A percentile compares a stretch with the other conserved stretches of the same genome.
phyloP scores from a whole-genome alignment of 352 stramenopile species.

The Phytophthora vignae region DNA sequence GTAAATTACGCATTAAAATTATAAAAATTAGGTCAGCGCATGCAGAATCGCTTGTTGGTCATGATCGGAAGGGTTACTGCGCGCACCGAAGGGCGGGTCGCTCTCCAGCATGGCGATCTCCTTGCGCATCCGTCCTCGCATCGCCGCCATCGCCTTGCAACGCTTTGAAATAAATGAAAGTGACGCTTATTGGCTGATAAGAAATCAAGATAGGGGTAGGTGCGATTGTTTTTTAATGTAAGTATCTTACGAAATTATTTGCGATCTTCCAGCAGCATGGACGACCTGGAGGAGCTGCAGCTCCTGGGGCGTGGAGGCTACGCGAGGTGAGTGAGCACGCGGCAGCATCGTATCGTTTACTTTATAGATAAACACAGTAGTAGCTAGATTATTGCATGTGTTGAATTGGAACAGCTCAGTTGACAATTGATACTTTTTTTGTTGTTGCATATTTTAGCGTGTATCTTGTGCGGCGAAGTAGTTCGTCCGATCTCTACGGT shows the following conservation, averaged over 20 bases:
- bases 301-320: conserved; percentile 71
- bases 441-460: conserved; percentile 42
- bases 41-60: not conserved
- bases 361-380: not conserved
- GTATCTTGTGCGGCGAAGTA: conserved; percentile 48
- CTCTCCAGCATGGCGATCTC: conserved; percentile 87
- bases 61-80: not conserved
- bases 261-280: conserved; percentile 51
- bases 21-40: conserved; percentile 1
- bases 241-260: not conserved
- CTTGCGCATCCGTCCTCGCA: conserved; percentile 83
- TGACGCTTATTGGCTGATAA: not conserved
- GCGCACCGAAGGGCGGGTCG: conserved; percentile 73
- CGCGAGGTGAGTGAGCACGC: conserved; percentile 48
- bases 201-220: not conserved
- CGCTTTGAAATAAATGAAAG: not conserved
- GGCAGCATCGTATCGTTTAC: not conserved
- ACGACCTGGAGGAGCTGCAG: conserved; percentile 55
- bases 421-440: not conserved
- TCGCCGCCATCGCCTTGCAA: conserved; percentile 61
- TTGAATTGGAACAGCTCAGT: not conserved
- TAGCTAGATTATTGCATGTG: not conserved
- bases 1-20: not conserved
- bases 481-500: conserved; percentile 40
- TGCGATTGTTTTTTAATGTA: not conserved